A percentile compares a stretch with the other conserved stretches of the same genome.
phyloP scores from a whole-genome alignment of 495 filamentous ascomycete genomes.

The Venustampulla echinocandica region DNA sequence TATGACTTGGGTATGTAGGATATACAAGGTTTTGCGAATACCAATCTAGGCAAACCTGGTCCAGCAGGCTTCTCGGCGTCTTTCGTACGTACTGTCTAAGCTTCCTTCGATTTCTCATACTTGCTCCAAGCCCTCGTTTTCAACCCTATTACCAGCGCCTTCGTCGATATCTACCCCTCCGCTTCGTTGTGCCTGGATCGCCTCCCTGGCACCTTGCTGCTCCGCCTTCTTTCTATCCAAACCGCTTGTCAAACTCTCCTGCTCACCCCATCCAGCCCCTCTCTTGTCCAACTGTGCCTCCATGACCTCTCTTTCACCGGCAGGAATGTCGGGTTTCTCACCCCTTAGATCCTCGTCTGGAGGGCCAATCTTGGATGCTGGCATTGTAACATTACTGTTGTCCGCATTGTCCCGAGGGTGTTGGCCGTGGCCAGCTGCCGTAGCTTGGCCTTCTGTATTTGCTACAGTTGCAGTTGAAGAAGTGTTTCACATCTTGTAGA shows the following conservation, averaged over 20 bases:
- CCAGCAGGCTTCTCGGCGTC: too few species aligned
- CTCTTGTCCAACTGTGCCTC: slow-evolving; percentile 21
- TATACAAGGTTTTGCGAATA: slow-evolving; percentile 2
- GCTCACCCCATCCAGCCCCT: slow-evolving; percentile 22
- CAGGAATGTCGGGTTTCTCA: slow-evolving; percentile 16
- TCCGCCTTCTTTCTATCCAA: slow-evolving; percentile 23
- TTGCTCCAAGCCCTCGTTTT: slow-evolving; percentile 15
- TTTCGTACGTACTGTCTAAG: too few species aligned
- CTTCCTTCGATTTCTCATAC: too few species aligned
- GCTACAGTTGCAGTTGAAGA: slow-evolving; percentile 13
- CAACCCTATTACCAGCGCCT: slow-evolving; percentile 11
- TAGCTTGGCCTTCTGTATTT: slow-evolving; percentile 17
- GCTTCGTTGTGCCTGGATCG: slow-evolving; percentile 9
- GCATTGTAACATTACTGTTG: slow-evolving; percentile 18
- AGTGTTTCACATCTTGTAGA: slow-evolving; percentile 7
- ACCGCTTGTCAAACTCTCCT: slow-evolving; percentile 17
- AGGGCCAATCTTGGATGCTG: slow-evolving; percentile 14
- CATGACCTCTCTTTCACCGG: slow-evolving; percentile 23
- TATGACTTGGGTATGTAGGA: slow-evolving; percentile 9
- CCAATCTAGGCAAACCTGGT: too few species aligned
- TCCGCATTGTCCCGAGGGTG: slow-evolving; percentile 19
- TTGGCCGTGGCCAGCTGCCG: slow-evolving; percentile 20
- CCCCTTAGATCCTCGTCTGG: slow-evolving; percentile 22
- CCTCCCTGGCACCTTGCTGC: slow-evolving; percentile 18
- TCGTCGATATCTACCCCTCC: slow-evolving; percentile 16